phyloP scores from a whole-genome alignment of 164 flowering plant genomes.

The Magnolia kwangsiensis region DNA sequence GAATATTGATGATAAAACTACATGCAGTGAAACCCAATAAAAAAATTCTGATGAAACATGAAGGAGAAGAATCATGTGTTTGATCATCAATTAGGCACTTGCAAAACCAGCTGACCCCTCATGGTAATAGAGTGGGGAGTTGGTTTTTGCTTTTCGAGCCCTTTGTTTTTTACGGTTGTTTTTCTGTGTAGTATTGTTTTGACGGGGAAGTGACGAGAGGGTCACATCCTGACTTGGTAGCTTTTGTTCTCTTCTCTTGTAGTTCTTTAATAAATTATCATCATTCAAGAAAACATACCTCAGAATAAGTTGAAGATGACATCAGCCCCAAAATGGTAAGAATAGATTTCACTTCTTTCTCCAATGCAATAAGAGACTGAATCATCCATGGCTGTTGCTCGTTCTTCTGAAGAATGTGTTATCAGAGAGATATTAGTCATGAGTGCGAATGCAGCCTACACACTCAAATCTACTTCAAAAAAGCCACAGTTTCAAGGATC shows the following conservation, averaged over 20 bases:
- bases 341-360: constrained; percentile 51
- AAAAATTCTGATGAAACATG: too few relatives aligned
- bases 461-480: not conserved
- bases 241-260: not conserved
- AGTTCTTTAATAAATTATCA: too few relatives aligned
- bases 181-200: not conserved
- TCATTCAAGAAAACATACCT: constrained; percentile 36
- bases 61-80: too few relatives aligned
- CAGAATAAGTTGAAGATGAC: constrained; percentile 37
- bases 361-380: constrained; percentile 53
- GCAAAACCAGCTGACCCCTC: not conserved
- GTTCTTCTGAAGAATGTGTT: not conserved
- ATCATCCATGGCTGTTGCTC: constrained; percentile 46
- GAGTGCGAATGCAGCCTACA: not conserved
- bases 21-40: too few relatives aligned
- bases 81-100: too few relatives aligned
- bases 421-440: not conserved
- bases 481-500: not conserved
- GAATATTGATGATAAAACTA: too few relatives aligned
- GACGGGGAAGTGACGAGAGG: not conserved
- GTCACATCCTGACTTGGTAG: not conserved
- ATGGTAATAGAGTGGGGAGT: not conserved
- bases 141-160: not conserved
- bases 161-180: not conserved
- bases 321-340: constrained; percentile 59